These are phyloP conservation scores for Botryosphaeria dothidea DNA, from an alignment of 2,329 filamentous ascomycete species.

Conservation along the genomic window DNA sequence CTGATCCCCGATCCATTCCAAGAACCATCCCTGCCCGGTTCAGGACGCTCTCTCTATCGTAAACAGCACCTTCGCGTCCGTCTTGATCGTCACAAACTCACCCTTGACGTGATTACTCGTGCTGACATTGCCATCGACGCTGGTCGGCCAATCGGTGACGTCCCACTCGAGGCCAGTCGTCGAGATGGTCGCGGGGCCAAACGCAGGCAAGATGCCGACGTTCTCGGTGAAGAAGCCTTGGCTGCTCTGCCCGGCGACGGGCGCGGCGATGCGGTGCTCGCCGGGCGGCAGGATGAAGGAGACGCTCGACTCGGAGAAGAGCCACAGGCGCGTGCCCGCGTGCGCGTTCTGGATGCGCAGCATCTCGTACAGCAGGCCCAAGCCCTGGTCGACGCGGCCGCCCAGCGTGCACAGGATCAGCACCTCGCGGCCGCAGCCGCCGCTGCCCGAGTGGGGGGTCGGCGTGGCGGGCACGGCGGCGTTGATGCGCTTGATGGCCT, in stretches of 20 bases:
- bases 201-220: slow-evolving; percentile 83
- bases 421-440: slow-evolving; percentile 53
- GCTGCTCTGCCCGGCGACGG: slow-evolving; percentile 36
- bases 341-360: slow-evolving; percentile 54
- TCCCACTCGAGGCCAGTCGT: slow-evolving; percentile 90
- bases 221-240: slow-evolving; percentile 67
- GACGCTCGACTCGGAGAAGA: slow-evolving; percentile 78
- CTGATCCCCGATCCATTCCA: neutral
- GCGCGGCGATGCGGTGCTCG: slow-evolving; percentile 67
- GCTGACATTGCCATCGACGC: slow-evolving; percentile 50
- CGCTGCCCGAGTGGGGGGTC: slow-evolving; percentile 27
- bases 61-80: slow-evolving; percentile 48
- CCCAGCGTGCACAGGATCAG: slow-evolving; percentile 82
- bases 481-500: slow-evolving; percentile 64
- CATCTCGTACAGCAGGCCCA: slow-evolving; percentile 86
- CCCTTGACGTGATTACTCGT: slow-evolving; percentile 51
- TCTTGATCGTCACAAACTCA: slow-evolving; percentile 41
- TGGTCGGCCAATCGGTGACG: slow-evolving; percentile 73
- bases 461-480: slow-evolving; percentile 39
- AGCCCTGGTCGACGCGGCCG: slow-evolving; percentile 87
- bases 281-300: slow-evolving; percentile 77
- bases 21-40: neutral
- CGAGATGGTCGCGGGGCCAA: slow-evolving; percentile 74
- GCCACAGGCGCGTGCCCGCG: slow-evolving; percentile 60
- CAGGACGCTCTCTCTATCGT: slow-evolving; percentile 44